Evolutionary conservation across 352 stramenopile genomes (phyloP), one percentile per base, ranked within the genome.

Genomic region (Pythium oligandrum): DNA sequence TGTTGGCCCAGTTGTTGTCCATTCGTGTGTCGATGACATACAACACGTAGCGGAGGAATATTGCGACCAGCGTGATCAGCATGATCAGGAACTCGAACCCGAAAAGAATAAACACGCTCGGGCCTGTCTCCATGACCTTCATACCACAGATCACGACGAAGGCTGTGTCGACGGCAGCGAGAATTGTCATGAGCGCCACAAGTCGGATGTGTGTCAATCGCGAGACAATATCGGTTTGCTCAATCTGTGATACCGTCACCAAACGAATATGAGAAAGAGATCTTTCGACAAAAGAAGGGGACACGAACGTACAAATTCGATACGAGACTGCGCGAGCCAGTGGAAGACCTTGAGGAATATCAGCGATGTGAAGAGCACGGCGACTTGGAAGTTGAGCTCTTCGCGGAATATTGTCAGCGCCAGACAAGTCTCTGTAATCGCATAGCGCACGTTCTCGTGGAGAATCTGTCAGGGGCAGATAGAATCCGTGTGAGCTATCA

Each of bases 351-450:
- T 99, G 61, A 89, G 67, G 59, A 99, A 93, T 43, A 99, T 84
- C 30, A 99, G 77, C 39, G 86, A 75, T 39, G 96, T 89, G 78
- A 99, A 99, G 10, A 98, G 66, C 49, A 91, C 81, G 35, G 97
- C 86, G 36, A 98, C 96, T n/a, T 86, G 70, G 39, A 98, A 88
- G 50, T 88, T 97, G 55, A 99, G 89, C 74, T 99, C 96, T 40
- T 97, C 88, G 26, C 96, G 88, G 76, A 99, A 99, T 50, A 99
- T 98, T 39, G 97, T 99, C 31, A 99, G 83, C n/a, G 97, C 97
- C 31, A 99, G 73, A 80, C 96, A 99, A 30, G 96, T 99, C 80
- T 99, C 97, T 4, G 96, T 98, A 54, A 99, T 86, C 37, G 97
- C 91, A 70, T 98, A 99, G 36, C 96, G 92, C 40, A 97, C 90